phyloP scores from a whole-genome alignment of 116 monocot species.

The Phalaenopsis hybrid region DNA sequence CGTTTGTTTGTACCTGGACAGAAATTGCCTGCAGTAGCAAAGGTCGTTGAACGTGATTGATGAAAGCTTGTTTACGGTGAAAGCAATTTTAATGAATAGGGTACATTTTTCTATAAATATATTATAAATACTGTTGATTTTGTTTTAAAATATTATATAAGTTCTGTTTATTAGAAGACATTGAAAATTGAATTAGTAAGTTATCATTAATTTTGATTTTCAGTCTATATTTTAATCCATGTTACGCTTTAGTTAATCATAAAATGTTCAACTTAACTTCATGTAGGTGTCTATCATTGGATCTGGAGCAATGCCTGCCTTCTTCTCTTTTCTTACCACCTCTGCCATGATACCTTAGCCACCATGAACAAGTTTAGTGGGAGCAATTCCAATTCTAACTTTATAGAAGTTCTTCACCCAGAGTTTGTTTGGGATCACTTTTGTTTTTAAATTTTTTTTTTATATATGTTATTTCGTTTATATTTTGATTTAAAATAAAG shows the following conservation, averaged over 20 bases:
- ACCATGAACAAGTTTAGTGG: background rate
- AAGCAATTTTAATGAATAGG: no score
- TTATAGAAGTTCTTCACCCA: background rate
- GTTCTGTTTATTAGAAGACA: no score
- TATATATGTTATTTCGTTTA: no score
- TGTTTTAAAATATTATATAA: no score
- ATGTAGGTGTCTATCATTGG: background rate
- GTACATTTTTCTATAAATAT: no score
- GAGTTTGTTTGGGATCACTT: no score
- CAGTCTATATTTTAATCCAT: background rate
- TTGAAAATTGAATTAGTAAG: no score
- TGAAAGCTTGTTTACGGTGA: no score
- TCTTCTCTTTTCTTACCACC: background rate
- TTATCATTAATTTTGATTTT: no score
- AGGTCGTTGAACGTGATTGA: background rate
- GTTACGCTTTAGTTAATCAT: background rate
- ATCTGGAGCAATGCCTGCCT: background rate
- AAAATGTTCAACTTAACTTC: background rate
- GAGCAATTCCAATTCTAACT: background rate
- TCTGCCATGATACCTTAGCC: background rate
- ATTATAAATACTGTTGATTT: no score
- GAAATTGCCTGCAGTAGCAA: constrained; percentile 34
- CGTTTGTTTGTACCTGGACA: constrained; percentile 26
- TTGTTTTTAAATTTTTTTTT: no score
- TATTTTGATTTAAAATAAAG: no score